phyloP scores from a whole-genome alignment of 1,284 basidiomycete species.

The Ustilago shanxiensis region DNA sequence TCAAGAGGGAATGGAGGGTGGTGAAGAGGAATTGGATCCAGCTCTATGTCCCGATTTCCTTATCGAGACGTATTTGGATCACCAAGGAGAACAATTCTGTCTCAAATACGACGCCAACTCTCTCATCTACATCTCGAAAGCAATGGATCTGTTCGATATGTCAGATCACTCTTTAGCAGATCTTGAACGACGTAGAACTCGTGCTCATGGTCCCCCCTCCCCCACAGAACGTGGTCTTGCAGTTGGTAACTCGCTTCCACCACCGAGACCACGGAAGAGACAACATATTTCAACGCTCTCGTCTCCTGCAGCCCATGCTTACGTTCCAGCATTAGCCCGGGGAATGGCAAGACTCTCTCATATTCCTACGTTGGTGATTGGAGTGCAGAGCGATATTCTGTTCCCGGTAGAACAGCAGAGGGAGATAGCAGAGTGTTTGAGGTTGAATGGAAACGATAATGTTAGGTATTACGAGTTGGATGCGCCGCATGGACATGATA shows the following conservation, averaged over 20 bases:
- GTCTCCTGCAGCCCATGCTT: slow-evolving; percentile 74
- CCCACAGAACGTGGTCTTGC: slow-evolving; percentile 13
- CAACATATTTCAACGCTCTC: slow-evolving; percentile 76
- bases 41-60: slow-evolving; percentile 93
- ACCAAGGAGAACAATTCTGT: slow-evolving; percentile 88
- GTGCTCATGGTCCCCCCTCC: slow-evolving; percentile 41
- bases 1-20: background rate
- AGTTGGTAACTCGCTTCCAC: slow-evolving; percentile 18
- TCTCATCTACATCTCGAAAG: slow-evolving; percentile 93
- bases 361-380: slow-evolving; percentile 88
- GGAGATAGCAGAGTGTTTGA: slow-evolving; percentile 90
- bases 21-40: slow-evolving; percentile 68
- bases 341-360: slow-evolving; percentile 82
- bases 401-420: slow-evolving; percentile 98
- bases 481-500: slow-evolving; percentile 95
- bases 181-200: slow-evolving; percentile 71
- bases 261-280: slow-evolving; percentile 37
- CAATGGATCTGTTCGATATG: slow-evolving; percentile 99
- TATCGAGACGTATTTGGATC: slow-evolving; percentile 98
- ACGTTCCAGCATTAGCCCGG: slow-evolving; percentile 84
- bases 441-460: slow-evolving; percentile 80
- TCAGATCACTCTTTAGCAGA: slow-evolving; percentile 81
- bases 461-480: slow-evolving; percentile 98
- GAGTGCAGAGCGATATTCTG: slow-evolving; percentile 95
- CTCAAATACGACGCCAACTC: slow-evolving; percentile 99